These are phyloP conservation scores for Hypsizygus marmoreus DNA, from an alignment of 768 basidiomycete genomes.

Conservation along the genomic window DNA sequence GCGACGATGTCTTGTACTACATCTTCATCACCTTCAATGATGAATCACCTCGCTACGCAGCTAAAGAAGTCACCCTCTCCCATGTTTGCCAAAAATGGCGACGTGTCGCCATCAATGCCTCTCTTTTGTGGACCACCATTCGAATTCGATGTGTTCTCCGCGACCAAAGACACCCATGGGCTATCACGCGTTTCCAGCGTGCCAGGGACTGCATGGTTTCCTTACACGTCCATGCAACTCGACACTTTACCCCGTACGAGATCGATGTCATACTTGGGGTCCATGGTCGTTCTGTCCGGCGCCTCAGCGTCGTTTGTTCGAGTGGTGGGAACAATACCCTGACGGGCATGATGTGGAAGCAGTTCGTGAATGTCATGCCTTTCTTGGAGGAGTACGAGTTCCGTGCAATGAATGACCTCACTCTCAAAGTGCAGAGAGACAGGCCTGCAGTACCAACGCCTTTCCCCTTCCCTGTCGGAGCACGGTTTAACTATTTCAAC, in stretches of 20 bases:
- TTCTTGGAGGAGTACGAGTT: neutral
- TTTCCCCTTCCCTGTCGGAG: neutral
- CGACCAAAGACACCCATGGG: conserved; percentile 1
- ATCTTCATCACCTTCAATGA: neutral
- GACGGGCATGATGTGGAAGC: neutral
- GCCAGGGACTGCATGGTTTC: neutral
- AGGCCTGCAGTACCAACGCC: neutral
- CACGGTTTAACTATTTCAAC: neutral
- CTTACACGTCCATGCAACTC: neutral
- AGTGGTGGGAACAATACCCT: neutral
- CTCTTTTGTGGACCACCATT: conserved; percentile 4
- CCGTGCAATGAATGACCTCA: neutral
- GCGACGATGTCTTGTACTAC: conserved; percentile 1
- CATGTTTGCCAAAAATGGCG: conserved; percentile 7
- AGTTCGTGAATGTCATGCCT: neutral
- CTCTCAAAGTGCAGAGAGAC: neutral
- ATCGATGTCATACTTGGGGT: neutral
- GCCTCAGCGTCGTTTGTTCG: neutral
- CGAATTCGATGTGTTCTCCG: neutral
- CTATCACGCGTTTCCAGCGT: conserved; percentile 1
- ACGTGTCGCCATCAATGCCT: neutral
- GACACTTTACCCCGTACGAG: neutral
- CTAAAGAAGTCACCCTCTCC: neutral
- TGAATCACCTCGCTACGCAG: neutral
- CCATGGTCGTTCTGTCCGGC: neutral